Evolutionary conservation across 495 filamentous ascomycete species (phyloP), one percentile per base, ranked within the genome.

Genomic region (Neurospora africana): DNA sequence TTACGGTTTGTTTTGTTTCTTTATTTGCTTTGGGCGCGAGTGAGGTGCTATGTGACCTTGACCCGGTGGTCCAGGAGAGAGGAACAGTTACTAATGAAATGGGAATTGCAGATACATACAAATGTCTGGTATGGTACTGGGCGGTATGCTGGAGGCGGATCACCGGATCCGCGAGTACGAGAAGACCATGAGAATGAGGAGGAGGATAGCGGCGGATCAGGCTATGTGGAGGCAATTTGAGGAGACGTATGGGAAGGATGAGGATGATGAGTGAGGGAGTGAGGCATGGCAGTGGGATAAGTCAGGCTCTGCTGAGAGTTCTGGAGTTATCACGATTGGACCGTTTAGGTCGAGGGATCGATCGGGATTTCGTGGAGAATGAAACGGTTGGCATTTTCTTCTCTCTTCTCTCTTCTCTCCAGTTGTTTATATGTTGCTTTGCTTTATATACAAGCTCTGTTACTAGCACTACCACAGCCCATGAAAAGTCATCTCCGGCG

Each of bases 71-170:
- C n/a, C 17, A 61, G 11, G 17, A 27, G n/a, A 17, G 11, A 33
- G 37, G 8, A 23, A 33, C 69, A 36, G 30, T n/a, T 17, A 43
- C 58, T 37, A 41, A 70, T 53, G 7, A 43, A 43, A 33, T 68
- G 35, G 38, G 53, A 69, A 21, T 23, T 36, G 75, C 75, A 91
- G 89, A 68, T 96, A 93, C 75, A 81, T 97, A 36, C 93, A 97
- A 78, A 92, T 97, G 83, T 92, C 91, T 27, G 89, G 87, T 70
- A 96, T 97, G 93, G 93, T 92, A 17, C 75, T 95, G 40, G 94
- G 94, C 10, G 89, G 90, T 68, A 93, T 91, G 85, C 85, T 97
- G 40, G 93, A 93, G 85, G 93, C 93, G 1, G 94, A 97, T 82
- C 83, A 84, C 71, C 84, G 91, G 58, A 84, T 96, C 68, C 86